Conservation (phyloP, 169 alveolate species). For the Theileria annulata region DNA sequence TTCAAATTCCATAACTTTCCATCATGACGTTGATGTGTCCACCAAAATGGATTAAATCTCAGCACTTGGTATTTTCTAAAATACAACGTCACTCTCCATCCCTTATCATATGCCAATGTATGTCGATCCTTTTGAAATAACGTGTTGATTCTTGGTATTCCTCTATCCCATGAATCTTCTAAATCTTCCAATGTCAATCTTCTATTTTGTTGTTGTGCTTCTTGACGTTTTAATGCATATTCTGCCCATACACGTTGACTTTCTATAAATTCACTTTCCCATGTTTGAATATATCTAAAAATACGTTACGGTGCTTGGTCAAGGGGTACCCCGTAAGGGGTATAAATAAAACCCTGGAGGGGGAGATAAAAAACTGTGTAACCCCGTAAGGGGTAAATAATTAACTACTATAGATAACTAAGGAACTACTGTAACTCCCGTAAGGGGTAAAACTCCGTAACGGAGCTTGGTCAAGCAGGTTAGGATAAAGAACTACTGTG, state of each 20-base stretch:
- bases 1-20: conserved; percentile 99
- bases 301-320: no score
- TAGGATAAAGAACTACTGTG: no score
- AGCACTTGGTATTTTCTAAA: conserved; percentile 96
- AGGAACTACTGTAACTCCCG: no score
- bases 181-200: conserved; percentile 98
- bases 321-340: no score
- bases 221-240: conserved; percentile 98
- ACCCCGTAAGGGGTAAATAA: not conserved
- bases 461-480: no score
- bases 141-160: conserved; percentile 99
- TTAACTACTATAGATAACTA: no score
- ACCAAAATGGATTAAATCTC: conserved; percentile 99
- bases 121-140: conserved; percentile 99
- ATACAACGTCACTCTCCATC: conserved; percentile 99
- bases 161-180: conserved; percentile 99
- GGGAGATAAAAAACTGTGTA: not conserved
- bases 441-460: not conserved
- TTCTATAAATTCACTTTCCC: conserved; percentile 99
- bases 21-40: conserved; percentile 99
- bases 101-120: conserved; percentile 99
- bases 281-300: conserved; percentile 88
- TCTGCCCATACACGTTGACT: conserved; percentile 99
- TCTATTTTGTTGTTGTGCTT: conserved; percentile 97
- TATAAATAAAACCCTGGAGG: not conserved